Evolutionary conservation across 1,139 yeast genomes (phyloP).

Genomic region (Geotrichum candidum): DNA sequence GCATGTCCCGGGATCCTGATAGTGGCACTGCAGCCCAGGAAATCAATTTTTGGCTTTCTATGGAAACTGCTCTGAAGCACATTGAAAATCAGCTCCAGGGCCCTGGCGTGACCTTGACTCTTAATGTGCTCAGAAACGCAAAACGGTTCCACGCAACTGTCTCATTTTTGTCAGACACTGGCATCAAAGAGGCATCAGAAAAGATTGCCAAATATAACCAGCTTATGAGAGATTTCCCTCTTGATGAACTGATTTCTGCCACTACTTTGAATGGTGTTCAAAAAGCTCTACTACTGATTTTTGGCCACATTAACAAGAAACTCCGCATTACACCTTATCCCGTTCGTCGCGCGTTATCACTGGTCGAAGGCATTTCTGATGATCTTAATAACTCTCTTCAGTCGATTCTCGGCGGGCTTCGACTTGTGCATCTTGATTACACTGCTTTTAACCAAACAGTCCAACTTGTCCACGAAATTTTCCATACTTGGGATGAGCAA

Average conservation of each 20-base stretch:
- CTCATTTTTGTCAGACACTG: constrained; percentile 66
- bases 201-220: constrained; percentile 52
- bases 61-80: constrained; percentile 56
- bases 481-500: constrained; percentile 46
- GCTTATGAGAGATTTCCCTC: constrained; percentile 65
- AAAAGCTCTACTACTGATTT: constrained; percentile 44
- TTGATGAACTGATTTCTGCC: constrained; percentile 53
- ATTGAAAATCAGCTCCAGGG: constrained; percentile 55
- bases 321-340: constrained; percentile 62
- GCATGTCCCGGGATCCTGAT: constrained; percentile 44
- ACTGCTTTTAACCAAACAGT: constrained; percentile 34
- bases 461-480: constrained; percentile 31
- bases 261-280: constrained; percentile 44
- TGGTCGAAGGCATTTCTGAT: constrained; percentile 56
- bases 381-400: constrained; percentile 40
- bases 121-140: constrained; percentile 59
- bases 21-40: constrained; percentile 66
- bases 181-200: constrained; percentile 53
- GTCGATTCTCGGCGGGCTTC: constrained; percentile 24
- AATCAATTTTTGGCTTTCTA: constrained; percentile 69
- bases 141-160: constrained; percentile 77
- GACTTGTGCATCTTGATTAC: constrained; percentile 38
- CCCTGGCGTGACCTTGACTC: constrained; percentile 51
- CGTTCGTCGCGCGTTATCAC: constrained; percentile 52
- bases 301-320: constrained; percentile 56